Evolutionary conservation across 257 asterid genomes (phyloP), one percentile per base, ranked within the genome.

Genomic region (Rehmannia glutinosa): DNA sequence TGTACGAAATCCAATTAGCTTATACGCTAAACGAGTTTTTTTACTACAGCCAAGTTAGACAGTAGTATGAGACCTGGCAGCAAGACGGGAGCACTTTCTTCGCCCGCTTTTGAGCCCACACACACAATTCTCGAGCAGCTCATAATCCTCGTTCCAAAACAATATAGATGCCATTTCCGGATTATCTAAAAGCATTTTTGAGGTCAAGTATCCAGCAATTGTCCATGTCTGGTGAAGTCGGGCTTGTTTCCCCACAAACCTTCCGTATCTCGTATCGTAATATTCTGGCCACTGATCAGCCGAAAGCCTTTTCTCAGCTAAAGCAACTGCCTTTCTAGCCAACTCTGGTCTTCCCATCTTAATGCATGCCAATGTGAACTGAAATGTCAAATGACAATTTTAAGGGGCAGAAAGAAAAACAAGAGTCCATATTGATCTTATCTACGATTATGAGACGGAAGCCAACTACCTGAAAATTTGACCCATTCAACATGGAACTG

Each of bases 311-410:
- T 79, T 69, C 68, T 92, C 98, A 12, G 91, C 98, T 68, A 83
- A 38, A 42, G 60, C 82, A 17, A 89, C 75, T 30, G 95, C 98
- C 74, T 84, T 86, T 47, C 70, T 76, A 33, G 96, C 98, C 42
- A 92, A 75, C 43, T 89, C 97, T 6, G 58, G 66, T 62, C 84
- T 73, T 33, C 85, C 87, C 97, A 92, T 89, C 88, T 92, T 92
- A 73, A 89, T 87, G 86, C 98, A 92, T 5, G 96, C 97, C 86
- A 92, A 71, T 0, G 97, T 92, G 86, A 92, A 92, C 97, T 92
- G 96, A 69, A 74, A 7, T 12, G 24, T 24, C 6, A 64, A 35
- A 59, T 4, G 25, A 51, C 1, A 8, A 1, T 38, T 38, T 15
- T 35, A 4, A 19, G 64, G 27, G 25, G 6, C 23, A 10, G 17